A percentile compares a stretch with the other conserved stretches of the same genome.
Evolutionary conservation across 176 grass and related monocot genomes (phyloP).

Genomic region (Triticum aestivum): DNA sequence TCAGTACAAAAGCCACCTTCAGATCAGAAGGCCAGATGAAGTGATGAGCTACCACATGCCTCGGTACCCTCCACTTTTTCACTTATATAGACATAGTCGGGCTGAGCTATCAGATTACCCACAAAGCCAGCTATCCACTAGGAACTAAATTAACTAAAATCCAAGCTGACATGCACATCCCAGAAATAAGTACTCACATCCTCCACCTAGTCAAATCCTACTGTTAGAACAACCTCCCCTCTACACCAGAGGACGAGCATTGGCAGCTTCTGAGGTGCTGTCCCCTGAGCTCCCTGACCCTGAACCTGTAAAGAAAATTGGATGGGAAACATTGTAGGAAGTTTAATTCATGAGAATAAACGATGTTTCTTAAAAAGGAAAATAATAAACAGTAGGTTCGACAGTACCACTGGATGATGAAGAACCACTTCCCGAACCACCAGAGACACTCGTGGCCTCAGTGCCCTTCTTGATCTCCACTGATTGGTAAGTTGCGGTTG

Average conservation of each 20-base stretch:
- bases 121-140: conserved; percentile 2
- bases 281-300: conserved; percentile 58
- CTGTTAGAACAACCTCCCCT: conserved; percentile 11
- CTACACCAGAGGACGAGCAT: conserved; percentile 33
- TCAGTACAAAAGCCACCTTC: background rate
- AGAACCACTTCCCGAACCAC: conserved; percentile 56
- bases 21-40: background rate
- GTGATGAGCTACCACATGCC: background rate
- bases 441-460: conserved; percentile 50
- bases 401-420: conserved; percentile 72
- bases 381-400: background rate
- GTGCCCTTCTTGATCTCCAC: conserved; percentile 76
- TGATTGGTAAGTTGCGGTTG: conserved; percentile 59
- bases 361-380: too few species aligned
- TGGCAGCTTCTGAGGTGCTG: conserved; percentile 41
- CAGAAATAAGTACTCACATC: background rate
- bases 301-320: conserved; percentile 42
- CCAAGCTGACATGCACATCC: background rate
- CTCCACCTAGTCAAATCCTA: conserved; percentile 10
- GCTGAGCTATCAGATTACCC: conserved; percentile 22
- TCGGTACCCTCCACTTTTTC: background rate
- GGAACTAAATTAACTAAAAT: conserved; percentile 6
- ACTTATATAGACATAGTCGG: conserved; percentile 33
- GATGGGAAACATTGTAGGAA: background rate
- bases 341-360: background rate